phyloP scores from a whole-genome alignment of 805 yeast genomes.

The Yarrowia alimentaria region DNA sequence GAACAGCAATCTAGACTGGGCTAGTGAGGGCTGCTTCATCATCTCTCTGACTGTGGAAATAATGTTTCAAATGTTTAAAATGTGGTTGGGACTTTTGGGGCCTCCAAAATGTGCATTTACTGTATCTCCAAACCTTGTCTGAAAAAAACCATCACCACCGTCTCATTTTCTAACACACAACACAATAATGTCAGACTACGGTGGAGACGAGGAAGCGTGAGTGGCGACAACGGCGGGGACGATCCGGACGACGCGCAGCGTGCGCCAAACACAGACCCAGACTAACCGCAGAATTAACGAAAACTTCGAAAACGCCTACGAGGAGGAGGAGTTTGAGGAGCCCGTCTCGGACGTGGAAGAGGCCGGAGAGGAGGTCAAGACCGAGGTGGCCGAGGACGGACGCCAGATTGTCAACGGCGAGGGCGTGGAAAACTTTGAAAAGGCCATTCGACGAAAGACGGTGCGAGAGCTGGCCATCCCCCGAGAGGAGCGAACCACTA shows the following conservation, averaged over 20 bases:
- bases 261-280: neutral
- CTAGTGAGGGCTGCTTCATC: no score
- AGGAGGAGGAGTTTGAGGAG: conserved; percentile 74
- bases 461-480: conserved; percentile 82
- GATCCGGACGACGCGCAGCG: no score
- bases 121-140: conserved; percentile 2
- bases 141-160: conserved; percentile 25
- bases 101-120: no score
- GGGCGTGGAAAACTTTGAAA: conserved; percentile 45
- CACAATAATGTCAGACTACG: conserved; percentile 29
- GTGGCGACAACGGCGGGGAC: conserved; percentile 31
- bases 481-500: conserved; percentile 83
- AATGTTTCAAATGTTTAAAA: no score
- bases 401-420: conserved; percentile 66
- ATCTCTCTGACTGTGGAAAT: no score
- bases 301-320: conserved; percentile 40
- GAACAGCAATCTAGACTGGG: no score
- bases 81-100: neutral
- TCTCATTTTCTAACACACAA: conserved; percentile 1
- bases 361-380: conserved; percentile 44
- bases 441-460: conserved; percentile 55
- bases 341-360: conserved; percentile 75
- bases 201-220: conserved; percentile 46
- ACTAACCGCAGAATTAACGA: conserved; percentile 51
- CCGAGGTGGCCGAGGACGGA: conserved; percentile 64